These are phyloP conservation scores for Polygonum maritimum DNA, from an alignment of 148 eudicot genomes.

Conservation along the genomic window DNA sequence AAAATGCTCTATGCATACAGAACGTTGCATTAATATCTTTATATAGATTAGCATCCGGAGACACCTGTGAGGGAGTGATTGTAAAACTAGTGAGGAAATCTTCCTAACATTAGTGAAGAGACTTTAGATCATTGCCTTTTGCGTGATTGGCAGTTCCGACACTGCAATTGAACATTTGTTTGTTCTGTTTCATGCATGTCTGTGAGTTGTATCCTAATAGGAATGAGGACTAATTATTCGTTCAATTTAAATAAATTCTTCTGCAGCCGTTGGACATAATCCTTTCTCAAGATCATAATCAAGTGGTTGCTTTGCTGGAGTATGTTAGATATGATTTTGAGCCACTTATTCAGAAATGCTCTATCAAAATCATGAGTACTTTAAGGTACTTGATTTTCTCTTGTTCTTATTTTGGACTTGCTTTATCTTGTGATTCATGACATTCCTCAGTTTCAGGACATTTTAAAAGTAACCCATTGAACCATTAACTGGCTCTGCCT, in stretches of 20 bases:
- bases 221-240: background rate
- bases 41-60: background rate
- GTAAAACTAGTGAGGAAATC: background rate
- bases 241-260: background rate
- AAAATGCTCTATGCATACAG: background rate
- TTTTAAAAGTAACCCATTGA: background rate
- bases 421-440: background rate
- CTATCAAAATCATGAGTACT: conserved; percentile 78
- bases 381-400: conserved; percentile 45
- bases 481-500: background rate
- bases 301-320: conserved; percentile 76
- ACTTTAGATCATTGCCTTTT: background rate
- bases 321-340: conserved; percentile 91
- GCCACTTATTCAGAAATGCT: conserved; percentile 74
- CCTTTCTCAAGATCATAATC: conserved; percentile 92
- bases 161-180: background rate
- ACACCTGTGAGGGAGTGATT: background rate
- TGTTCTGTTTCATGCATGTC: background rate
- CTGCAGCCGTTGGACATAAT: conserved; percentile 83
- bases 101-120: background rate
- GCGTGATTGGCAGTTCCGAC: background rate
- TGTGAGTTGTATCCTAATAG: background rate
- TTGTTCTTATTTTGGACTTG: background rate
- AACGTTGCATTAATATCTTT: background rate
- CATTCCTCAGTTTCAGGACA: background rate